Evolutionary conservation across 768 basidiomycete species (phyloP).

Genomic region (Bullera alba): DNA sequence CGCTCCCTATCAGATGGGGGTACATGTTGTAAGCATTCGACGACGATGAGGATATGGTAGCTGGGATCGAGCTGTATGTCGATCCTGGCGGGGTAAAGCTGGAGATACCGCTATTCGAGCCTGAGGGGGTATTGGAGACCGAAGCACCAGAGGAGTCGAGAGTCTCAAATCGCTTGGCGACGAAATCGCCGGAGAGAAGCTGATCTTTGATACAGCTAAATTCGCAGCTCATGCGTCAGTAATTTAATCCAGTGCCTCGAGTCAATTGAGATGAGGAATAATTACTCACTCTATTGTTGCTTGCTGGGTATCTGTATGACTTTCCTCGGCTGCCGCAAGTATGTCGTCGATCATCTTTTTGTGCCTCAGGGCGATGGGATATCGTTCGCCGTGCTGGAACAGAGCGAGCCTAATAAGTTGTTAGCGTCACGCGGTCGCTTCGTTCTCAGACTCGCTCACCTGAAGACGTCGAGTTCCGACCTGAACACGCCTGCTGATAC

Average conservation of each 20-base stretch:
- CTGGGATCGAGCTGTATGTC: too few species aligned
- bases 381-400: conserved; percentile 23
- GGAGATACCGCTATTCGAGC: too few species aligned
- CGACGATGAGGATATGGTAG: too few species aligned
- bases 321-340: background rate
- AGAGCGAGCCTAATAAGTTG: conserved; percentile 18
- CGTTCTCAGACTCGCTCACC: conserved; percentile 15
- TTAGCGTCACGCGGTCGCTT: background rate
- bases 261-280: background rate
- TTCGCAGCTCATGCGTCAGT: too few species aligned
- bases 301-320: background rate
- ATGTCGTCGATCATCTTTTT: conserved; percentile 16
- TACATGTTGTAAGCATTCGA: too few species aligned
- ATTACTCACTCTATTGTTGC: background rate
- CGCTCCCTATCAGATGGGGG: too few species aligned
- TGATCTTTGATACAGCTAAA: background rate
- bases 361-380: conserved; percentile 23
- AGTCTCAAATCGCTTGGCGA: too few species aligned
- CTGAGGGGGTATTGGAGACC: too few species aligned
- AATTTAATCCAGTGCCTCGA: background rate
- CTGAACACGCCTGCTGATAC: conserved; percentile 27
- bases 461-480: conserved; percentile 33
- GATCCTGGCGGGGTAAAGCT: too few species aligned
- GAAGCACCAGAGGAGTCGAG: too few species aligned
- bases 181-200: too few species aligned